Evolutionary conservation across 495 filamentous ascomycete genomes (phyloP), one percentile per base, ranked within the genome.

Genomic region (Annulohypoxylon maeteangense): DNA sequence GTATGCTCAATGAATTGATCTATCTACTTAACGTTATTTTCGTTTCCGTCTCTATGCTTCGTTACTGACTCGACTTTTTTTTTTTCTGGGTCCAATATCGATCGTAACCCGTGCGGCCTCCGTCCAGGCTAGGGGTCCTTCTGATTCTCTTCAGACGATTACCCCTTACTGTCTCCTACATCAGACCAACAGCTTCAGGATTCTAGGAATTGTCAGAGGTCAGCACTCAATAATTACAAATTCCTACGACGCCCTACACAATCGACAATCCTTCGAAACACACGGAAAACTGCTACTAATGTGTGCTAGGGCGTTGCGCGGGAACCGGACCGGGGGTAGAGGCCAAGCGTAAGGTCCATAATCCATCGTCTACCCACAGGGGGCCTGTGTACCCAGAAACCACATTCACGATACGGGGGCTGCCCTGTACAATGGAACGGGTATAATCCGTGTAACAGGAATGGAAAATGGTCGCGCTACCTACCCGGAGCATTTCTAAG

Each of bases 261-360:
- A 50, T 67, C 5, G 25, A 38, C 44, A 72, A 68, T 68, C 65
- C 70, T 72, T 72, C 70, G 70, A 73, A 73, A 68, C 70, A 57
- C 55, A 68, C 68, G 65, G 65, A 73, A 73, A 68, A 62, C 55
- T 68, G 61, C 61, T 68, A 62, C 61, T 65, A 62, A 65, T 44
- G 60, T 44, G 70, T 67, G 61, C 65, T 69, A 73, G 65, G 70
- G 61, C 61, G 45, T 72, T 73, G 60, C 70, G 70, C 70, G 70
- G 70, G 61, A 72, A 68, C 70, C 70, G 70, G 65, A 73, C 70
- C 70, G 65, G 70, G 70, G 69, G 31, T 68, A 61, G 59, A 73
- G 70, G 70, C 70, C 65, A 68, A 68, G 45, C 20, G 12, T 54
- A 65, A 58, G 65, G 55, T 48, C 56, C 61, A 68, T 73, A 60